Evolutionary conservation across 2,329 filamentous ascomycete species (phyloP), one percentile per base, ranked within the genome.

Genomic region (Tetracladium maxilliforme): DNA sequence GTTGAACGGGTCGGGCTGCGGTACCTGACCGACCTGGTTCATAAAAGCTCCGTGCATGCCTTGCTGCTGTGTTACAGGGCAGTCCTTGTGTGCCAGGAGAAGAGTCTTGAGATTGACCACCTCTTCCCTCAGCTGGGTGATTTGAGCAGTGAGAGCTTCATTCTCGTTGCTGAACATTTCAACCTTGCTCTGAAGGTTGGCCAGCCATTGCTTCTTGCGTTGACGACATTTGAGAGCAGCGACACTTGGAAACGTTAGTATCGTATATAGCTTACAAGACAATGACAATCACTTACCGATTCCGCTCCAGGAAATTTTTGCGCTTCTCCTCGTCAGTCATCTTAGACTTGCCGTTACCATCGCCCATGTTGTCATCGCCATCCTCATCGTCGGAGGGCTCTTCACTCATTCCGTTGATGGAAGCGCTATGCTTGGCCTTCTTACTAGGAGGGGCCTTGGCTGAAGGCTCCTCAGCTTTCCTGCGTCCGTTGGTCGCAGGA

Each of bases 311-410:
- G 51, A 98, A 98, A 48, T 95, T 98, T 57, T 92, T 93, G 21
- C 90, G 70, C 61, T 98, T 98, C 58, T 98, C 90, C 44, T 95
- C 90, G 29, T 95, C 90, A 0, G 86, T 94, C 83, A 94, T 92
- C 60, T 93, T 94, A n/a, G n/a, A n/a, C 49, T 73, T 78, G 21
- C 60, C 58, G 40, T 76, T 70, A 20, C 61, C 57, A 23, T 69
- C 64, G 6, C 68, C 61, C 24, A 69, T 64, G 23, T 60, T 66
- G 34, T 61, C 58, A 5, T 62, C 52, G 26, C 47, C 45, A 9
- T 49, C 47, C 21, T 52, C 46, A 32, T 27, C 24, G 34, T 52
- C 31, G 34, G 31, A 13, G 37, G 44, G 45, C 36, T 56, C 51
- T 23, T n/a, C n/a, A n/a, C n/a, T n/a, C n/a, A n/a, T n/a, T n/a